Conservation (phyloP, 257 asterid species). For the Nicotiana tabacum region DNA sequence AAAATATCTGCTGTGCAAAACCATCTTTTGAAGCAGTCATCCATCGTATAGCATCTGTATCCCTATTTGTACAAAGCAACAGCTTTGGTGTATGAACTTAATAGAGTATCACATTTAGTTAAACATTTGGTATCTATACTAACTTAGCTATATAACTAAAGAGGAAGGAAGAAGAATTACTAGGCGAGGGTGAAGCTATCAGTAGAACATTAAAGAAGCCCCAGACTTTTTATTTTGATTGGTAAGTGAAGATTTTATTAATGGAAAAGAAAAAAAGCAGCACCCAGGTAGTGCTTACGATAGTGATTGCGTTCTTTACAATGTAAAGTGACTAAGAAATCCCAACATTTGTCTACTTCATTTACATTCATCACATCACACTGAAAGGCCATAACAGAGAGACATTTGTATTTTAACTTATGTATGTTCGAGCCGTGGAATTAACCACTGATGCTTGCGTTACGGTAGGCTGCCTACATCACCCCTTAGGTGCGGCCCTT, state of each 20-base stretch:
- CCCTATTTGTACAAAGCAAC: neutral
- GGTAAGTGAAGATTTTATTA: neutral
- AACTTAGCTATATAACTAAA: neutral
- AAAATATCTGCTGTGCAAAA: neutral
- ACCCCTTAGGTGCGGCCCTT: too few relatives aligned
- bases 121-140: neutral
- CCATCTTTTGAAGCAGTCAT: neutral
- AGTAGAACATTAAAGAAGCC: neutral
- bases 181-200: neutral
- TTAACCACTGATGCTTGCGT: too few relatives aligned
- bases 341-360: neutral
- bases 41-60: neutral
- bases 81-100: neutral
- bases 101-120: neutral
- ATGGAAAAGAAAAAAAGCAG: neutral
- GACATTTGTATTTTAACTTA: neutral
- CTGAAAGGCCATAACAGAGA: neutral
- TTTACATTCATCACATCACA: neutral
- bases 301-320: constrained; percentile 7
- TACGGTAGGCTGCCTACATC: too few relatives aligned
- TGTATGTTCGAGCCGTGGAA: too few relatives aligned
- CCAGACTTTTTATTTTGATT: neutral
- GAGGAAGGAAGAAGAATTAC: constrained; percentile 2
- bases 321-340: neutral
- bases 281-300: neutral